Conservation (phyloP, 2,329 filamentous ascomycete genomes). For the Paramyrothecium sp. region DNA sequence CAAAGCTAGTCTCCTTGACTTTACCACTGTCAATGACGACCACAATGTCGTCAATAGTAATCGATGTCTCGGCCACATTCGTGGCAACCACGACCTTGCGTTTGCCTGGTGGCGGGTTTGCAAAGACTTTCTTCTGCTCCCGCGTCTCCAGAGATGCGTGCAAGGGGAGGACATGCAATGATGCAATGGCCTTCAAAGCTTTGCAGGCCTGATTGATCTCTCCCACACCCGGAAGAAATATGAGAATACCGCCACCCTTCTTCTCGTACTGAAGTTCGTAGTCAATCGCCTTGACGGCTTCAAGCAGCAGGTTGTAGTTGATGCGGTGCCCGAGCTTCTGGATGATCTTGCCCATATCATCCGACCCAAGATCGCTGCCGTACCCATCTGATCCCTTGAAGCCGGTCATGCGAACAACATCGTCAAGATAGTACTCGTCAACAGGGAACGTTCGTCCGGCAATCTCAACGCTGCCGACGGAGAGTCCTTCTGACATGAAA, state of each 20-base stretch:
- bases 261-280: slow-evolving; percentile 64
- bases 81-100: slow-evolving; percentile 93
- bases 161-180: slow-evolving; percentile 77
- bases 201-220: slow-evolving; percentile 85
- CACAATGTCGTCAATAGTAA: slow-evolving; percentile 96
- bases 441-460: slow-evolving; percentile 88
- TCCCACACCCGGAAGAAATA: slow-evolving; percentile 88
- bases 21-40: slow-evolving; percentile 93
- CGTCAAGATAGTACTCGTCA: slow-evolving; percentile 84
- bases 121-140: slow-evolving; percentile 87
- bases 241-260: slow-evolving; percentile 79
- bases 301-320: slow-evolving; percentile 84
- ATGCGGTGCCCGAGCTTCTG: slow-evolving; percentile 77
- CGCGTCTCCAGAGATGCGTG: slow-evolving; percentile 88
- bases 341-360: slow-evolving; percentile 66
- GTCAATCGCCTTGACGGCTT: slow-evolving; percentile 81
- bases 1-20: slow-evolving; percentile 95
- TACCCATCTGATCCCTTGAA: slow-evolving; percentile 55
- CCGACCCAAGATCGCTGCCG: slow-evolving; percentile 42
- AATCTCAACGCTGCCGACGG: slow-evolving; percentile 82
- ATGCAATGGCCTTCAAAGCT: slow-evolving; percentile 58
- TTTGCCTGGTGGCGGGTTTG: slow-evolving; percentile 70
- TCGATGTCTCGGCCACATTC: slow-evolving; percentile 97
- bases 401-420: slow-evolving; percentile 76
- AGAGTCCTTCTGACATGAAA: slow-evolving; percentile 66